Evolutionary conservation across 768 basidiomycete species (phyloP), one percentile per base, ranked within the genome.

Genomic region (Tephrocybe sp.): DNA sequence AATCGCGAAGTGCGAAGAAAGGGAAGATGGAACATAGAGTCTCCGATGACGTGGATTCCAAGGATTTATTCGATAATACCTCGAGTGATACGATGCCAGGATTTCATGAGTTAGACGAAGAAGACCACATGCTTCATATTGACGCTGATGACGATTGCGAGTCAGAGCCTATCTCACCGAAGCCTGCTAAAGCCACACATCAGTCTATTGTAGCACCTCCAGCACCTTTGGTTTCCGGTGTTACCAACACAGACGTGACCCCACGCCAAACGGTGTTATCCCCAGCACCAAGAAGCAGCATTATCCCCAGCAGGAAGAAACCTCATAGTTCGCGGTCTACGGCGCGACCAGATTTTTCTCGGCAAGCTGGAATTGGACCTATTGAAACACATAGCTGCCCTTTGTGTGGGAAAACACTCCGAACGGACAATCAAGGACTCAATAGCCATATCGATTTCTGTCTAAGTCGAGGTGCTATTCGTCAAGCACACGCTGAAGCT

Each of bases 391-490:
- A 80, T 48, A 65, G 66, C 0, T 95, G 92, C 65, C 92, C 94
- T 3, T 72, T 94, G 19, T 95, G 91, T 60, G 63, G 68, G 20
- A 83, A 80, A 62, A 64, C 68, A 11, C 64, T 92, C 48, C 70
- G 77, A 53, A 82, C 78, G 1, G 84, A 92, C 64, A 97, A 97
- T 62, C 73, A 78, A 42, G 84, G 79, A 4, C 68, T 97, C 31
- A 96, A 97, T 62, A 74, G 80, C n/a, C 93, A 97, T 60, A 76
- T 97, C 39, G 93, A 97, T 66, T 88, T 85, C 60, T 97, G 94
- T 62, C 66, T 97, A 45, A 94, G 89, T 63, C 80, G 82, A 51
- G 80, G 78, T 19, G 87, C 83, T 2, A 93, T 96, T 54, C 69
- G 78, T 52, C 79, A 89, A 60, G 89, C 89, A 0, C 87, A 88